Conservation (phyloP, 2,329 filamentous ascomycete species). For the Diplodia scrobiculata region DNA sequence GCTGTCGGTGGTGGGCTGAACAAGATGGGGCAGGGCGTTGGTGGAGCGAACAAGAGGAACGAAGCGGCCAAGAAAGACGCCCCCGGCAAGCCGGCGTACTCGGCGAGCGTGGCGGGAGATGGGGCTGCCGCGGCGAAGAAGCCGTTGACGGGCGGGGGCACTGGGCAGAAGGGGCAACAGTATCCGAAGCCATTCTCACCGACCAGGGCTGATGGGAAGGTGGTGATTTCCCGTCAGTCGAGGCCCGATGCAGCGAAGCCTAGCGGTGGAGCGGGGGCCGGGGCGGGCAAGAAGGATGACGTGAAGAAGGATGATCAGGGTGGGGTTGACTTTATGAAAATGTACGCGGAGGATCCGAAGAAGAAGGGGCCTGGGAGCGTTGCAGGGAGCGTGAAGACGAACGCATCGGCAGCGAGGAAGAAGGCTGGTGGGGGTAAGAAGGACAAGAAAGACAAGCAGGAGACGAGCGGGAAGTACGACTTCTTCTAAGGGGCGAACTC, state of each 20-base stretch:
- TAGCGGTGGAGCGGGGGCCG: background rate
- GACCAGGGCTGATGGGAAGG: slow-evolving; percentile 18
- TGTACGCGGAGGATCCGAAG: slow-evolving; percentile 15
- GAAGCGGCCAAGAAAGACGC: background rate
- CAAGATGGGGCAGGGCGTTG: background rate
- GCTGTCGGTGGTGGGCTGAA: background rate
- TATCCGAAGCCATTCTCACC: slow-evolving; percentile 18
- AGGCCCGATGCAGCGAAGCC: slow-evolving; percentile 8
- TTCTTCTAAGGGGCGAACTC: slow-evolving; percentile 3
- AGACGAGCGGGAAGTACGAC: slow-evolving; percentile 11
- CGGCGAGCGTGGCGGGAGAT: background rate
- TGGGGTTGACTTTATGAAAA: slow-evolving; percentile 23
- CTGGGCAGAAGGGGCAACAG: background rate
- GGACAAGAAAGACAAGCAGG: background rate
- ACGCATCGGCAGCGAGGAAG: background rate
- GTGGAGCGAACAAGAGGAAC: slow-evolving; percentile 2
- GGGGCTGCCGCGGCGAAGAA: background rate
- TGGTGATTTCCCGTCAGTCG: slow-evolving; percentile 9
- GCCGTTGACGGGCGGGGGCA: background rate
- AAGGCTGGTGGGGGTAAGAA: slow-evolving; percentile 2
- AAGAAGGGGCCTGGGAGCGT: slow-evolving; percentile 25
- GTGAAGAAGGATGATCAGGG: slow-evolving; percentile 12
- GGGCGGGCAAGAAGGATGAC: background rate
- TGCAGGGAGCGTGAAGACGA: slow-evolving; percentile 21
- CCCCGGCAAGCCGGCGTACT: slow-evolving; percentile 6